Base-by-base conservation (phyloP, 1,284 basidiomycete genomes). In the Exobasidium rhododendri region DNA sequence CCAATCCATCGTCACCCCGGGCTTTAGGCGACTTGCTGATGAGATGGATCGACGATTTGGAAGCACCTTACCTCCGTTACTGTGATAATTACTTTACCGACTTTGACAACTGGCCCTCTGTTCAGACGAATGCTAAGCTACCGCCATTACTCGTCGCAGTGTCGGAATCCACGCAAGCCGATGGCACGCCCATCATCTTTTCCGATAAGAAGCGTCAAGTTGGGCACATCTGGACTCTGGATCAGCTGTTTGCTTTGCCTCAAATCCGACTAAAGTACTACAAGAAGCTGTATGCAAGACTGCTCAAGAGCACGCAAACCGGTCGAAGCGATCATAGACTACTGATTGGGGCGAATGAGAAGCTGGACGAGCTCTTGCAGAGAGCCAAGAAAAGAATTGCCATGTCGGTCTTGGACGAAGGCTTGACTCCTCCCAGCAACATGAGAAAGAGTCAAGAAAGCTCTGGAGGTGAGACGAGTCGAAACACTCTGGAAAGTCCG, bases 11-110 rank as follows among this genome's bases (percentile, higher is more conserved):
- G 1, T 91, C 90, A n/a, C 92, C 94, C 14, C 96, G 94, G 79
- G 92, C 90, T 11, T 85, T 98, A 22, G 94, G 94, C 53, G 94
- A 97, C 80, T 82, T 98, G 52, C 84, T 98, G 62, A 97, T 97
- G 90, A 88, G 90, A 82, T 98, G 94, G 94, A 92, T 94, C 70
- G 73, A 86, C 81, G 63, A 65, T 50, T 67, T 79, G 46, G 89
- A 92, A 65, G 84, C 84, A 5, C 90, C 96, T 0, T 98, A 98
- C 80, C 86, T 86, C 56, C 85, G 84, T 53, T 98, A 94, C 80
- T 86, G 86, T 68, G 83, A 85, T 45, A 88, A 86, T 66, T 96
- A 86, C 76, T 83, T 86, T 62, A 80, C 83, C 55, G 91, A 89
- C 4, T 97, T 97, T 72, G 92, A 97, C 79, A 80, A 81, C 0